These are phyloP conservation scores for Lactarius hengduanensis DNA, from an alignment of 768 basidiomycete genomes.

Conservation along the genomic window DNA sequence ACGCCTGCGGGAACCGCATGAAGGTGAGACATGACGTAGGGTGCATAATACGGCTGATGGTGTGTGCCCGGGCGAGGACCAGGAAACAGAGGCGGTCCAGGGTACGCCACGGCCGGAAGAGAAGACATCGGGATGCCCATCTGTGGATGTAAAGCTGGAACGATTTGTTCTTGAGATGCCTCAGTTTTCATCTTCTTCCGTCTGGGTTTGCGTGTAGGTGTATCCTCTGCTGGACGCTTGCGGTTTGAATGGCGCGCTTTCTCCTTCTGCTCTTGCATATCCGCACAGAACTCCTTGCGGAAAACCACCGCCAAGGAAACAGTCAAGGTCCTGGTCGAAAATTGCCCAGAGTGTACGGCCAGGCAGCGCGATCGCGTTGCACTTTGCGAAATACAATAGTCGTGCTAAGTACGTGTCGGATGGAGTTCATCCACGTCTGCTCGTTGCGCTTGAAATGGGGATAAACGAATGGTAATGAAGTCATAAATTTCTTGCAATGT, in stretches of 20 bases:
- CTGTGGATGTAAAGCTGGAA: conserved; percentile 12
- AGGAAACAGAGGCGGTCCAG: conserved; percentile 35
- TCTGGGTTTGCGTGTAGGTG: conserved; percentile 34
- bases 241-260: conserved; percentile 24
- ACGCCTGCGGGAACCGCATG: conserved; percentile 58
- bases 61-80: conserved; percentile 46
- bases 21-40: conserved; percentile 36
- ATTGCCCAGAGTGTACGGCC: conserved; percentile 90
- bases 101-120: conserved; percentile 31
- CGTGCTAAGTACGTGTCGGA: conserved; percentile 93
- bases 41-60: conserved; percentile 67
- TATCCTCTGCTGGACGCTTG: conserved; percentile 28
- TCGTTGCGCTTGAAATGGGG: conserved; percentile 93
- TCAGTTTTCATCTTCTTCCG: conserved; percentile 32
- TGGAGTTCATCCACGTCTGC: conserved; percentile 97
- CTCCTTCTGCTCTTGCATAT: conserved; percentile 40
- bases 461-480: conserved; percentile 91
- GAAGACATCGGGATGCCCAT: conserved; percentile 28
- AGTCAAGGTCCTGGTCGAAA: conserved; percentile 75
- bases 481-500: conserved; percentile 96
- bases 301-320: conserved; percentile 83
- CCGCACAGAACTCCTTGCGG: conserved; percentile 55
- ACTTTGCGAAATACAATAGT: conserved; percentile 90
- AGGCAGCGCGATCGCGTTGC: conserved; percentile 66
- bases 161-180: conserved; percentile 17